phyloP scores from a whole-genome alignment of 805 yeast genomes.

The Starmera quercuum region DNA sequence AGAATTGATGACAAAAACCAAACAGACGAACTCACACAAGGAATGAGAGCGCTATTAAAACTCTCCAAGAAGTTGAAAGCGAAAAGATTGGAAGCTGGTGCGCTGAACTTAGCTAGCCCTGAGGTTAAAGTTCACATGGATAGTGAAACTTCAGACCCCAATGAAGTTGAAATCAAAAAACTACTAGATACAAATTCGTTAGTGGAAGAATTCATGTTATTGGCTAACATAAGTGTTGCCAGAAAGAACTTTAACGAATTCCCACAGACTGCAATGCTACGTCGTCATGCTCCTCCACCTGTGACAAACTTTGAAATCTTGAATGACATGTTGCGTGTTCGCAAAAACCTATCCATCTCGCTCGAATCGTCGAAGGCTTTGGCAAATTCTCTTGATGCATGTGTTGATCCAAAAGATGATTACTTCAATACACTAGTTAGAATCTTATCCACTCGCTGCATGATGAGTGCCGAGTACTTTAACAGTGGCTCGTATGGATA shows the following conservation, averaged over 20 bases:
- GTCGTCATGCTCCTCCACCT: constrained; percentile 98
- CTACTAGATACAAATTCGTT: constrained; percentile 86
- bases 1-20: constrained; percentile 76
- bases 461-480: constrained; percentile 99
- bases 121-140: constrained; percentile 97
- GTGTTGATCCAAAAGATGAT: constrained; percentile 75
- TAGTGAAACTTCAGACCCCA: constrained; percentile 94
- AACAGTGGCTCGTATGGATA: constrained; percentile 85
- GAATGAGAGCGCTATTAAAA: constrained; percentile 74
- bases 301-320: constrained; percentile 83
- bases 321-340: constrained; percentile 79
- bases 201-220: constrained; percentile 97
- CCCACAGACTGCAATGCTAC: constrained; percentile 97
- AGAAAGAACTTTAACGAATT: constrained; percentile 84
- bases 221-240: constrained; percentile 95
- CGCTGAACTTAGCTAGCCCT: constrained; percentile 92
- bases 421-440: constrained; percentile 90
- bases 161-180: constrained; percentile 87
- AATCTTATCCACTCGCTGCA: constrained; percentile 96
- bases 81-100: constrained; percentile 88
- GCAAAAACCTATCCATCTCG: constrained; percentile 69
- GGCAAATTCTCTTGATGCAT: constrained; percentile 88
- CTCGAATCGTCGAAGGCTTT: constrained; percentile 82
- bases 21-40: constrained; percentile 78
- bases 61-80: constrained; percentile 83